Base-by-base conservation (phyloP, 306 rosid species). In the Begonia peltatifolia region DNA sequence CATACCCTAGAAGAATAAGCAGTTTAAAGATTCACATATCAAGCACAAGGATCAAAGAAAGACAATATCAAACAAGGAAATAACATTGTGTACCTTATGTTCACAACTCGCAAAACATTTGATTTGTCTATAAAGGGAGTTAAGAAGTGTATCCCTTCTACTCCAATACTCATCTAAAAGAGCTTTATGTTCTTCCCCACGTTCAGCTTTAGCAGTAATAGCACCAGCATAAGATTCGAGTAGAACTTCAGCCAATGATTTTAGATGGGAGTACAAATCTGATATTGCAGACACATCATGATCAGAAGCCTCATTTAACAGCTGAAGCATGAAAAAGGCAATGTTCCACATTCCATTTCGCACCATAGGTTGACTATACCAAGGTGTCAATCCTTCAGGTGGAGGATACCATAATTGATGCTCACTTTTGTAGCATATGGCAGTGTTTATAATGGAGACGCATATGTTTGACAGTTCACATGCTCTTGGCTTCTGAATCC, bases 351-450 rank as follows among this genome's bases (percentile, higher is more conserved):
- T 64, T 58, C 97, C 97, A 71, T 62, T 82, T 41, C 95, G 85
- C 50, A 85, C 82, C 53, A 76, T 74, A 18, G 75, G 69, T 76
- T 78, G 89, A 79, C 95, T 78, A 75, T 80, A 83, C 95, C 97
- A 90, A 47, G 95, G 87, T 60, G 94, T 76, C 63, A 85, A 68
- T 61, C 87, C 78, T 69, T 90, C 97, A 55, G 92, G 90, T 54
- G 97, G 92, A 1, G 97, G 95, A 75, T 90, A 90, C 97, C 97
- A 90, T 58, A 90, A 76, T 64, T 61, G 80, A 67, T 85, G 83
- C 71, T 75, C 84, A 58, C 65, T 76, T 76, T 66, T 83, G 74
- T 83, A 83, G 67, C 78, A 74, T 64, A 85, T 68, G 64, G 86
- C 86, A 22, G 78, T 64, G 47, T 65, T 79, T 60, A 80, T 46